A percentile compares a stretch with the other conserved stretches of the same genome.
Conservation (phyloP, 2,329 filamentous ascomycete species). For the Fulvia fulva region DNA sequence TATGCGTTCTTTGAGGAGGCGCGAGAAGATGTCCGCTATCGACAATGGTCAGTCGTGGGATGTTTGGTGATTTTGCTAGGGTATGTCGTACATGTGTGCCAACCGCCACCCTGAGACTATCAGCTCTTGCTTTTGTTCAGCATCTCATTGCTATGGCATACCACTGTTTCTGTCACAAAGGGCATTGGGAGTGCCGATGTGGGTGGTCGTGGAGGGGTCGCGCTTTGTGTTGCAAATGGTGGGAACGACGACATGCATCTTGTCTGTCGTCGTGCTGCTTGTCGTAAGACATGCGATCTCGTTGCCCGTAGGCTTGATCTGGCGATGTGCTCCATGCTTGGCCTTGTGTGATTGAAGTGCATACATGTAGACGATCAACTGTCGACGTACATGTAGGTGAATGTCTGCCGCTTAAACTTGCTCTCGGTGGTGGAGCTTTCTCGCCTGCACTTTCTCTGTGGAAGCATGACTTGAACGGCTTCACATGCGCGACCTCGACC, state of each 20-base stretch:
- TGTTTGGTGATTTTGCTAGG: not conserved
- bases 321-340: slow-evolving; percentile 24
- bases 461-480: not conserved
- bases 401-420: not conserved
- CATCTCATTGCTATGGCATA: slow-evolving; percentile 24
- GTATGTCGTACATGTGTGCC: slow-evolving; percentile 42
- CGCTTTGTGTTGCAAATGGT: slow-evolving; percentile 23
- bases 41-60: not conserved
- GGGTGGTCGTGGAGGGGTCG: slow-evolving; percentile 26
- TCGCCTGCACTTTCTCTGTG: not conserved
- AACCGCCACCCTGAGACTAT: slow-evolving; percentile 45
- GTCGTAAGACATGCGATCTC: slow-evolving; percentile 19
- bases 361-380: not conserved
- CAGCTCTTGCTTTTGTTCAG: slow-evolving; percentile 23
- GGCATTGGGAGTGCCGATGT: slow-evolving; percentile 45
- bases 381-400: not conserved
- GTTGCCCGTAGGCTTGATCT: slow-evolving; percentile 25
- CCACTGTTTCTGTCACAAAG: slow-evolving; percentile 49
- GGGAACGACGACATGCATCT: slow-evolving; percentile 19
- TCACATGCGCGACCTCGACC: not conserved
- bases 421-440: not conserved
- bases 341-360: not conserved
- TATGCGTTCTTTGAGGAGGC: slow-evolving; percentile 70
- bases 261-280: slow-evolving; percentile 7
- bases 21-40: slow-evolving; percentile 43